A percentile compares a stretch with the other conserved stretches of the same genome.
Evolutionary conservation across 2,329 filamentous ascomycete genomes (phyloP).

Genomic region (Cadophora gregata): DNA sequence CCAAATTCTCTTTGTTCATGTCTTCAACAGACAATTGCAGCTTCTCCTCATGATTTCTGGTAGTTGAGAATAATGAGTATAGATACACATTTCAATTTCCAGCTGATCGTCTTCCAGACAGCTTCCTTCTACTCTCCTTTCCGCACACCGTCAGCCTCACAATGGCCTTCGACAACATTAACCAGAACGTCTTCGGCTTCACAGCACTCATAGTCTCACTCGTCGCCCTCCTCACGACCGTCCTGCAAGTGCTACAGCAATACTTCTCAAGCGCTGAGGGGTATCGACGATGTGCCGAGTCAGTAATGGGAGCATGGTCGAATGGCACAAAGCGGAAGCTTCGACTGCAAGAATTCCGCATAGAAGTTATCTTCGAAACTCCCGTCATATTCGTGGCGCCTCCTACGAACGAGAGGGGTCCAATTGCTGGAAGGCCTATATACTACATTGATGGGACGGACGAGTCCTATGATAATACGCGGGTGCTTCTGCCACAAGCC

Average conservation of each 20-base stretch:
- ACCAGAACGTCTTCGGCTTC: conserved; percentile 42
- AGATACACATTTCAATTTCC: background rate
- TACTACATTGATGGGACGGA: conserved; percentile 39
- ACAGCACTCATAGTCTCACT: conserved; percentile 46
- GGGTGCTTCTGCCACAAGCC: conserved; percentile 27
- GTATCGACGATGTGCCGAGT: conserved; percentile 46
- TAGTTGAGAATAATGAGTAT: conserved; percentile 14
- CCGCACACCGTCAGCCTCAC: conserved; percentile 9
- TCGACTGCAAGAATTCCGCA: conserved; percentile 44
- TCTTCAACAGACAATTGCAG: conserved; percentile 8
- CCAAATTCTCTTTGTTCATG: conserved; percentile 1
- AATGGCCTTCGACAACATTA: conserved; percentile 34
- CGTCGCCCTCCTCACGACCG: conserved; percentile 44
- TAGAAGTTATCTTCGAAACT: conserved; percentile 47
- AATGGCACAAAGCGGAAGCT: conserved; percentile 43
- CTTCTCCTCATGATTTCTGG: background rate
- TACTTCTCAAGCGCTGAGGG: conserved; percentile 49
- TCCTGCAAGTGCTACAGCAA: conserved; percentile 46
- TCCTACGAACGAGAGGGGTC: conserved; percentile 39
- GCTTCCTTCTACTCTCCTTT: background rate
- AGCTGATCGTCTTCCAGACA: background rate
- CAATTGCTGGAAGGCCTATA: conserved; percentile 35
- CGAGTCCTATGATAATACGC: conserved; percentile 37
- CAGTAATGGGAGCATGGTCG: conserved; percentile 45
- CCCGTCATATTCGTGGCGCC: conserved; percentile 44